Conservation (phyloP, 1,284 basidiomycete genomes). For the Wolfiporia cocos region DNA sequence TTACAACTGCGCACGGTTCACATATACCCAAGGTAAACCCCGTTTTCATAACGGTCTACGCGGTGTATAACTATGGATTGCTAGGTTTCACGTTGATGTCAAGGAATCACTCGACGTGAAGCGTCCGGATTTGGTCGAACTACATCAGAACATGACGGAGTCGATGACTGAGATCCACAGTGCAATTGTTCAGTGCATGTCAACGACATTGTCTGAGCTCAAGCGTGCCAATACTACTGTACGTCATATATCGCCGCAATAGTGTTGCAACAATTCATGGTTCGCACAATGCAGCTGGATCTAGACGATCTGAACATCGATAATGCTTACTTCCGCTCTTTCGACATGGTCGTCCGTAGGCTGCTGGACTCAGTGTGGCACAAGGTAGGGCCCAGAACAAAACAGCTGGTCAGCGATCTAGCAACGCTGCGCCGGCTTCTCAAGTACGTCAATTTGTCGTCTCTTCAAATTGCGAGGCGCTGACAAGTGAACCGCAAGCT, state of each 20-base stretch:
- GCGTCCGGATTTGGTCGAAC: slow-evolving; percentile 88
- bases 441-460: slow-evolving; percentile 43
- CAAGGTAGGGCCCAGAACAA: slow-evolving; percentile 88
- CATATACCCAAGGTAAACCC: slow-evolving; percentile 81
- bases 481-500: slow-evolving; percentile 38
- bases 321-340: slow-evolving; percentile 92
- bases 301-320: slow-evolving; percentile 92
- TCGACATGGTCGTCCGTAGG: slow-evolving; percentile 85
- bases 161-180: slow-evolving; percentile 90
- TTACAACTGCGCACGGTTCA: slow-evolving; percentile 84
- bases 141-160: slow-evolving; percentile 84
- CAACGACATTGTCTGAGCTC: slow-evolving; percentile 83
- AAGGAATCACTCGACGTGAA: slow-evolving; percentile 77
- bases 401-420: slow-evolving; percentile 88
- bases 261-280: too few species aligned
- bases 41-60: too few species aligned
- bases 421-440: slow-evolving; percentile 82
- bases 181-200: slow-evolving; percentile 94
- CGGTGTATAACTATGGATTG: not conserved
- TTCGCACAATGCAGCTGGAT: slow-evolving; percentile 64
- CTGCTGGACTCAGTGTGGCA: slow-evolving; percentile 97
- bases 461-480: not conserved
- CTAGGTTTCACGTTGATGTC: slow-evolving; percentile 85
- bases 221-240: slow-evolving; percentile 86
- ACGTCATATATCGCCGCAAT: slow-evolving; percentile 16